Conservation (phyloP, 176 grass and related monocot genomes). For the Phyllostachys edulis region DNA sequence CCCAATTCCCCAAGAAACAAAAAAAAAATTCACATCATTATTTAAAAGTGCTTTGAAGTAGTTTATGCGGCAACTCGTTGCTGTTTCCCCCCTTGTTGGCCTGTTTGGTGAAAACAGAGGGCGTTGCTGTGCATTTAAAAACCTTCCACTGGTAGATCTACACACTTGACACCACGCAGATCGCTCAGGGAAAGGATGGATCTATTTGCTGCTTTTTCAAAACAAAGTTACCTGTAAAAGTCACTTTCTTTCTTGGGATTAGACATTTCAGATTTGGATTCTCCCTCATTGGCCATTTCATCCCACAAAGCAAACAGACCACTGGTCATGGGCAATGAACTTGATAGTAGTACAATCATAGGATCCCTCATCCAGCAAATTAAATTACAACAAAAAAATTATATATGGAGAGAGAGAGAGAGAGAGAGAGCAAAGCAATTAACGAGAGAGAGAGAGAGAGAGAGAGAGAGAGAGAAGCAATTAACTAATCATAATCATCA, state of each 20-base stretch:
- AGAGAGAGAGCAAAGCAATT: neutral
- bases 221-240: conserved; percentile 25
- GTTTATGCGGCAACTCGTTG: conserved; percentile 37
- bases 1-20: neutral
- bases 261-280: conserved; percentile 16
- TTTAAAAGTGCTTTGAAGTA: neutral
- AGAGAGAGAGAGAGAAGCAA: neutral
- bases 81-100: conserved; percentile 15
- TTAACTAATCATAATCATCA: conserved; percentile 28
- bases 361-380: conserved; percentile 29
- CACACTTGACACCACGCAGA: conserved; percentile 16
- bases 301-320: neutral
- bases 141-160: neutral
- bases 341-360: conserved; percentile 17
- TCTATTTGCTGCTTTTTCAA: conserved; percentile 3
- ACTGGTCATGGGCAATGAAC: neutral
- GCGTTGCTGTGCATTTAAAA: neutral
- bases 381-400: neutral
- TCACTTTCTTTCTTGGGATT: conserved; percentile 33
- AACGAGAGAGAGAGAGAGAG: neutral
- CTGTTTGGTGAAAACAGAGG: conserved; percentile 24
- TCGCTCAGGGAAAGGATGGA: neutral
- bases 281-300: neutral
- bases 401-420: neutral
- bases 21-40: neutral